These are phyloP conservation scores for Penicillium macrosclerotiorum DNA, from an alignment of 495 filamentous ascomycete genomes.

Conservation along the genomic window DNA sequence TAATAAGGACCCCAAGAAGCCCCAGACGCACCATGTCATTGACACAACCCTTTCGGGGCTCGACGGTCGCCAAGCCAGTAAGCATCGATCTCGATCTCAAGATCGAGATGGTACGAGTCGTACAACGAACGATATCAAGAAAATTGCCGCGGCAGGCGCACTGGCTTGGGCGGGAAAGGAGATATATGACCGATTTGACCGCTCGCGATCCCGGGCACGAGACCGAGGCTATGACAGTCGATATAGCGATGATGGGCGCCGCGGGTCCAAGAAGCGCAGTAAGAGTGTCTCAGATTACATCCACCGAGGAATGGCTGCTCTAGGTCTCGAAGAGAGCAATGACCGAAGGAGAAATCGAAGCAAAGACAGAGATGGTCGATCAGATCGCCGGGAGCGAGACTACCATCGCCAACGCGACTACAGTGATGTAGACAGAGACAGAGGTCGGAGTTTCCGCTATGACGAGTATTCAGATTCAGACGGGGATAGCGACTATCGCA, in stretches of 20 bases:
- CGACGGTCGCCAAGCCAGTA: slow-evolving; percentile 77
- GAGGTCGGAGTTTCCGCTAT: no score
- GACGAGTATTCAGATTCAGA: slow-evolving; percentile 41
- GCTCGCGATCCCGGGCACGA: slow-evolving; percentile 61
- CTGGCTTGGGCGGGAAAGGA: slow-evolving; percentile 83
- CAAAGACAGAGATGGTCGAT: slow-evolving; percentile 20
- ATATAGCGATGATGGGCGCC: slow-evolving; percentile 39
- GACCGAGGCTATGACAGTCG: slow-evolving; percentile 43
- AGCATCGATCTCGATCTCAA: slow-evolving; percentile 32
- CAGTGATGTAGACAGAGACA: slow-evolving; percentile 15
- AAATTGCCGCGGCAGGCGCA: no score
- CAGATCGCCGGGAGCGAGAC: slow-evolving; percentile 17
- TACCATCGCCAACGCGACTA: no score
- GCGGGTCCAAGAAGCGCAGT: slow-evolving; percentile 47
- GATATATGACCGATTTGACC: slow-evolving; percentile 58
- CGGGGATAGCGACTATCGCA: slow-evolving; percentile 53
- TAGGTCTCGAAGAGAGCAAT: slow-evolving; percentile 51
- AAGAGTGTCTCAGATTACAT: slow-evolving; percentile 59
- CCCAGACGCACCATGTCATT: slow-evolving; percentile 61
- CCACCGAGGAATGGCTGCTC: slow-evolving; percentile 50
- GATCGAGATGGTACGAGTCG: no score
- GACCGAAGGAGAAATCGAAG: slow-evolving; percentile 29
- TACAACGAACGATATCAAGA: no score
- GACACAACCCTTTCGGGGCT: slow-evolving; percentile 86
- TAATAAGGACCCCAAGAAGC: slow-evolving; percentile 69